Percentiles rank a stretch among this genome's conserved stretches.
These are phyloP conservation scores for Metschnikowia santaceciliae DNA, from an alignment of 805 yeast genomes.

Conservation along the genomic window DNA sequence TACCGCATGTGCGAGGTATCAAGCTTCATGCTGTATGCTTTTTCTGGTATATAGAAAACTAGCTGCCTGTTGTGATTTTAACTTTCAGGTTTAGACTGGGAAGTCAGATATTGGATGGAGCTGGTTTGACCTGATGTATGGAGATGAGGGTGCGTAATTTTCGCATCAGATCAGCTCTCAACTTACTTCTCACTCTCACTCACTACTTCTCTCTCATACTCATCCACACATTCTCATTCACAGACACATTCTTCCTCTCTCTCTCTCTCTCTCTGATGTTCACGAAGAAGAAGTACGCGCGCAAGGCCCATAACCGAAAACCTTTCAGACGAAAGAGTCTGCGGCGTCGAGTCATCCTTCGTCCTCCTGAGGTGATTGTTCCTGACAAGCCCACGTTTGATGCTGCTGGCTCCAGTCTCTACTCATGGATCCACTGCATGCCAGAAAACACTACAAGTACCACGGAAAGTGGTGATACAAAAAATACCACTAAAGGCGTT, in stretches of 20 bases:
- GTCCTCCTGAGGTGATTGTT: conserved; percentile 1
- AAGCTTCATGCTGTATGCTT: conserved; percentile 60
- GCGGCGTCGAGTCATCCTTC: conserved; percentile 5
- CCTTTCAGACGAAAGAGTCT: conserved; percentile 7
- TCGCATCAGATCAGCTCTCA: background rate
- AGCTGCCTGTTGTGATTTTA: no score
- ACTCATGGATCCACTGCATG: conserved; percentile 15
- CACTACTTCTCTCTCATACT: background rate
- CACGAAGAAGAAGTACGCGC: conserved; percentile 10
- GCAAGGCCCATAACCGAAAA: conserved; percentile 8
- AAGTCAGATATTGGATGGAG: no score
- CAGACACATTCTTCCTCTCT: background rate
- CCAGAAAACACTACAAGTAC: background rate
- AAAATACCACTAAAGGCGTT: no score
- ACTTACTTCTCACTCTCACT: background rate
- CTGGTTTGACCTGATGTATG: no score
- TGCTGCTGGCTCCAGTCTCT: conserved; percentile 15
- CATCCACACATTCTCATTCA: background rate
- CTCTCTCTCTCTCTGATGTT: conserved; percentile 11
- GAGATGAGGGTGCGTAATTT: background rate
- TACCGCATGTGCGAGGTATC: conserved; percentile 94
- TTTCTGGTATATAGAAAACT: no score
- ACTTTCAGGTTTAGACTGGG: no score
- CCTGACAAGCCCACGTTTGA: conserved; percentile 12
- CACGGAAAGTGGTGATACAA: no score